These are phyloP conservation scores for Kernera saxatilis DNA, from an alignment of 345 rosid species.

Conservation along the genomic window DNA sequence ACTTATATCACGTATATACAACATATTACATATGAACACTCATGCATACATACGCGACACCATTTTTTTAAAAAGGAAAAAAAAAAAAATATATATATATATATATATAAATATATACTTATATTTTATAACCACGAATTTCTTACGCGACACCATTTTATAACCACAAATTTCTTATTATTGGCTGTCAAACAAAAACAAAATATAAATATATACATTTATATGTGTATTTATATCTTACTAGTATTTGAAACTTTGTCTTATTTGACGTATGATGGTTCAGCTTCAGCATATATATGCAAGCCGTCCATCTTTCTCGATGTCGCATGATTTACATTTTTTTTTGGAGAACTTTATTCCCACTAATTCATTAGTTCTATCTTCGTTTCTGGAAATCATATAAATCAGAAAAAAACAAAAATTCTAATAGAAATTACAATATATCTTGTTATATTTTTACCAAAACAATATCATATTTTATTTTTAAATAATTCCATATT, in stretches of 20 bases:
- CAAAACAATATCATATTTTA: not conserved
- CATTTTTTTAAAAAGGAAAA: too few species aligned
- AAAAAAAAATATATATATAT: too few species aligned
- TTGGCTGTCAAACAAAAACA: not conserved
- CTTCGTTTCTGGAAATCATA: too few species aligned
- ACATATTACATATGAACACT: not conserved
- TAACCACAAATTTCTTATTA: not conserved
- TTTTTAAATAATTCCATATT: not conserved
- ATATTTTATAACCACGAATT: too few species aligned
- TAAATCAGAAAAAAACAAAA: not conserved
- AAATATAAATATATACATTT: too few species aligned
- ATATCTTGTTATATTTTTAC: not conserved
- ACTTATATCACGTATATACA: conserved; percentile 10
- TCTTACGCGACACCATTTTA: not conserved
- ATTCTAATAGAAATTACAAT: not conserved
- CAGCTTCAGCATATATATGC: too few species aligned
- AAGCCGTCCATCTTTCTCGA: not conserved
- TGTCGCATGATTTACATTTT: not conserved
- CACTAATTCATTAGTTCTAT: too few species aligned
- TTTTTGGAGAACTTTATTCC: too few species aligned
- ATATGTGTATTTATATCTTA: too few species aligned
- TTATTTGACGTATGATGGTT: not conserved
- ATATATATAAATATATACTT: too few species aligned
- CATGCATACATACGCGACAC: conserved; percentile 8
- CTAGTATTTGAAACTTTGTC: not conserved